A percentile compares a stretch with the other conserved stretches of the same genome.
phyloP scores from a whole-genome alignment of 192 early-diverging fungal species.

The Powellomyces hirtus region DNA sequence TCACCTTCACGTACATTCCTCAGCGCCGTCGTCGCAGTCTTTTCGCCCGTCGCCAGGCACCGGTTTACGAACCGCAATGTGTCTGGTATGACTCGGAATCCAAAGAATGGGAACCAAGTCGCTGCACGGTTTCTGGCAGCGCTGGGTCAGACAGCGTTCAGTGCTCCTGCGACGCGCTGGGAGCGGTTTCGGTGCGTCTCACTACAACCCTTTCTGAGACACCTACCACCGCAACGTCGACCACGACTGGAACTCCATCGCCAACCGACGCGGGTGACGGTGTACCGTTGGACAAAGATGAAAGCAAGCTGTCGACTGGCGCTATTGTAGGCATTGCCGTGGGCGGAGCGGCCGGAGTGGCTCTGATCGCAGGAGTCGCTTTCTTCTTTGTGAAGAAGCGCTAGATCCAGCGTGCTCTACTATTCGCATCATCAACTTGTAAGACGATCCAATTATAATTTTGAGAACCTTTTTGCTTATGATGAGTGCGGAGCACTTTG shows the following conservation, averaged over 20 bases:
- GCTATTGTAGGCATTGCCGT: slow-evolving; percentile 9
- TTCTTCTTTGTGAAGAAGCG: slow-evolving; percentile 15
- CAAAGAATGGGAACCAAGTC: background rate
- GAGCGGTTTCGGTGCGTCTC: background rate
- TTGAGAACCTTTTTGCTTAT: too few species aligned
- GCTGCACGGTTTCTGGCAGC: background rate
- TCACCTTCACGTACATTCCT: background rate
- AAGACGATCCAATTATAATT: too few species aligned
- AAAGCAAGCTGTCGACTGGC: background rate
- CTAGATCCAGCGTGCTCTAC: too few species aligned
- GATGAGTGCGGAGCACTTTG: too few species aligned
- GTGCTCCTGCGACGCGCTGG: background rate
- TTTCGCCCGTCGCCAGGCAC: background rate
- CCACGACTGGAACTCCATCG: background rate
- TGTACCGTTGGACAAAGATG: background rate
- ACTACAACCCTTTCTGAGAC: background rate
- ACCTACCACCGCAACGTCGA: background rate
- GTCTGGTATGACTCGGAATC: background rate
- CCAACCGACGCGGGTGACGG: background rate
- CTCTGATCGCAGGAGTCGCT: background rate
- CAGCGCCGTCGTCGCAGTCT: background rate
- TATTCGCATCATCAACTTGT: too few species aligned
- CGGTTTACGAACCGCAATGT: background rate
- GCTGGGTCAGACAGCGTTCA: background rate
- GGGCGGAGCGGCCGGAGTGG: slow-evolving; percentile 1